Percentiles rank a stretch among this genome's conserved stretches.
Conservation (phyloP, 106 monocot species). For the Vanilla planifolia region DNA sequence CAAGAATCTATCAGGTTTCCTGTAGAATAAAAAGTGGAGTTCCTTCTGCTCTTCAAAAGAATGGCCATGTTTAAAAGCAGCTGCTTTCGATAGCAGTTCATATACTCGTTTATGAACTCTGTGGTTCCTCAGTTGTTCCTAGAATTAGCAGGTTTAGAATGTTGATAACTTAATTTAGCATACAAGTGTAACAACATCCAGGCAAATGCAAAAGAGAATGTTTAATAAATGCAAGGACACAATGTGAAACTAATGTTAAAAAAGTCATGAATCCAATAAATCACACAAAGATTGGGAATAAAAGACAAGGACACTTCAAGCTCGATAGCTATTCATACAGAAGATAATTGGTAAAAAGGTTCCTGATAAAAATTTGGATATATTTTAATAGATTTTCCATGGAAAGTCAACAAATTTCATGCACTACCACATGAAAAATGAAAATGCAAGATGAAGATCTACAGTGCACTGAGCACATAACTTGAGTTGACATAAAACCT, state of each 20-base stretch:
- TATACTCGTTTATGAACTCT: conserved; percentile 82
- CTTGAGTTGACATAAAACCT: too few relatives aligned
- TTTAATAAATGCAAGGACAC: not conserved
- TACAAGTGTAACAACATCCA: not conserved
- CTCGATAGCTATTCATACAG: not conserved
- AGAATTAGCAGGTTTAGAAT: conserved; percentile 10
- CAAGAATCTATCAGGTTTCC: conserved; percentile 70
- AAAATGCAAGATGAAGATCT: too few relatives aligned
- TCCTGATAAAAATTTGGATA: too few relatives aligned
- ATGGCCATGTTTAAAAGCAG: conserved; percentile 24
- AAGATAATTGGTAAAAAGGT: too few relatives aligned
- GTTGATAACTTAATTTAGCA: not conserved
- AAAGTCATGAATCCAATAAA: not conserved
- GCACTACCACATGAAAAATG: too few relatives aligned
- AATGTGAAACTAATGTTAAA: not conserved
- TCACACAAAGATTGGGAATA: not conserved
- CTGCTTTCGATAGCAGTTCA: conserved; percentile 70
- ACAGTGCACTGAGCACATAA: too few relatives aligned
- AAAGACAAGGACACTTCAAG: not conserved
- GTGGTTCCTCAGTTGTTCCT: conserved; percentile 77
- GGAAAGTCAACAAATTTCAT: too few relatives aligned
- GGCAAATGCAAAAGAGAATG: not conserved
- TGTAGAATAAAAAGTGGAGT: conserved; percentile 89
- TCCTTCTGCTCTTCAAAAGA: conserved; percentile 32
- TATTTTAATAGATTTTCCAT: too few relatives aligned